These are phyloP conservation scores for Nidularia pulvinata DNA, from an alignment of 768 basidiomycete species.

Conservation along the genomic window DNA sequence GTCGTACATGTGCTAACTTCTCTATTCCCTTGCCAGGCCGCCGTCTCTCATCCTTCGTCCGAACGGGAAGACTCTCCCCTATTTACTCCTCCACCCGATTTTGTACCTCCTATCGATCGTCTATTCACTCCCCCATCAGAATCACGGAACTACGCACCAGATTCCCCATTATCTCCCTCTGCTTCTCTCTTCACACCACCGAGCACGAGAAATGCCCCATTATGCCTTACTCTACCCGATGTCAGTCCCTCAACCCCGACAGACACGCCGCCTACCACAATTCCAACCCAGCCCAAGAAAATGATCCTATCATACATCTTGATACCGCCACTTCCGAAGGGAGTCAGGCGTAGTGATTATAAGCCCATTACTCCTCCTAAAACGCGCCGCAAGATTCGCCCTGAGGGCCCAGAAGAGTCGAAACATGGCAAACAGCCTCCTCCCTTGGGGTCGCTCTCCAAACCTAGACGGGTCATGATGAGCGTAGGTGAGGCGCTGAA, in stretches of 20 bases:
- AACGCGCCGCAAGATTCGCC: not conserved
- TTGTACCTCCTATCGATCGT: constrained; percentile 5
- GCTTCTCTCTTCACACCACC: not conserved
- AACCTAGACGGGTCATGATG: no score
- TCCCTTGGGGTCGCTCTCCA: no score
- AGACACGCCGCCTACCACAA: not conserved
- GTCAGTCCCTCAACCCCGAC: not conserved
- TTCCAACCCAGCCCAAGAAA: not conserved
- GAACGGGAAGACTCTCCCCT: constrained; percentile 1
- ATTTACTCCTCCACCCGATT: constrained; percentile 12
- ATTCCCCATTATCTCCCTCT: no score
- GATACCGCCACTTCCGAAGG: constrained; percentile 16
- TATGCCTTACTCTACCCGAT: not conserved
- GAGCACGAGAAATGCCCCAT: not conserved
- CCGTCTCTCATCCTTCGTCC: constrained; percentile 1
- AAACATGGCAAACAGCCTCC: no score
- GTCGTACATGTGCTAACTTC: not conserved
- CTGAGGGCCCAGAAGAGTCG: no score
- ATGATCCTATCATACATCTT: constrained; percentile 15
- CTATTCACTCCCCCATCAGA: constrained; percentile 12
- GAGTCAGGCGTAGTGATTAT: constrained; percentile 10
- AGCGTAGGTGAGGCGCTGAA: no score
- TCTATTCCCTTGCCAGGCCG: not conserved
- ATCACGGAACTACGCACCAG: no score
- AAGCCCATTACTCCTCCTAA: constrained; percentile 1